A percentile compares a stretch with the other conserved stretches of the same genome.
Evolutionary conservation across 148 eudicot genomes (phyloP).

Genomic region (Diospyros kaki): DNA sequence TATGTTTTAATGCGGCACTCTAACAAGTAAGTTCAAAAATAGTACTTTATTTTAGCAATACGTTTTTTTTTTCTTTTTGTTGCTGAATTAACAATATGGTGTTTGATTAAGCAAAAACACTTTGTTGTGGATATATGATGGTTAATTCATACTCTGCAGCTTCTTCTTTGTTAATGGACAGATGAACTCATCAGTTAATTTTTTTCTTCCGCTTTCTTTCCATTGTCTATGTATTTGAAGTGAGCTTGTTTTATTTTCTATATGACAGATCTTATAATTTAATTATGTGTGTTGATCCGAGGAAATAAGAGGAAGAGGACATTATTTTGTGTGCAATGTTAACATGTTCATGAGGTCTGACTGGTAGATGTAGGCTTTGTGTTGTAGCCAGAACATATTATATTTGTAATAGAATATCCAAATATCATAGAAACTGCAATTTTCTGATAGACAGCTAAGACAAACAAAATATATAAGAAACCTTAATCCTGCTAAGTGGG

Average conservation of each 20-base stretch:
- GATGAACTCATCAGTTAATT: not conserved
- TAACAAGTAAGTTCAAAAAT: constrained; percentile 39
- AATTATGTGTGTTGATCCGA: too few species aligned
- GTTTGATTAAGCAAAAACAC: not conserved
- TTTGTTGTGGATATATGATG: not conserved
- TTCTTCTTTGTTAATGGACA: not conserved
- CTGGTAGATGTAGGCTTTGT: not conserved
- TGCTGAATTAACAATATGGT: too few species aligned
- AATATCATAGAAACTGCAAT: too few species aligned
- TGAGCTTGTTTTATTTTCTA: too few species aligned
- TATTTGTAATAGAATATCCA: too few species aligned
- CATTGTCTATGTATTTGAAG: not conserved
- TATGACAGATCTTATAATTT: too few species aligned
- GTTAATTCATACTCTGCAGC: not conserved
- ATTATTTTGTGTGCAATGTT: not conserved
- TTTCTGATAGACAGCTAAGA: too few species aligned
- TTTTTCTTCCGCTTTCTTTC: not conserved
- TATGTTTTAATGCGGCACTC: constrained; percentile 44
- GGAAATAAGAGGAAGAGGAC: not conserved
- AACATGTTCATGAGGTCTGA: not conserved
- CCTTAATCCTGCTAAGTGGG: too few species aligned
- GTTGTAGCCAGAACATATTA: not conserved
- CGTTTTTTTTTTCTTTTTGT: too few species aligned
- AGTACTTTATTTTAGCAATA: too few species aligned
- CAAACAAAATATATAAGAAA: too few species aligned